These are phyloP conservation scores for Scedosporium minutisporum DNA, from an alignment of 2,329 filamentous ascomycete genomes.

Conservation along the genomic window DNA sequence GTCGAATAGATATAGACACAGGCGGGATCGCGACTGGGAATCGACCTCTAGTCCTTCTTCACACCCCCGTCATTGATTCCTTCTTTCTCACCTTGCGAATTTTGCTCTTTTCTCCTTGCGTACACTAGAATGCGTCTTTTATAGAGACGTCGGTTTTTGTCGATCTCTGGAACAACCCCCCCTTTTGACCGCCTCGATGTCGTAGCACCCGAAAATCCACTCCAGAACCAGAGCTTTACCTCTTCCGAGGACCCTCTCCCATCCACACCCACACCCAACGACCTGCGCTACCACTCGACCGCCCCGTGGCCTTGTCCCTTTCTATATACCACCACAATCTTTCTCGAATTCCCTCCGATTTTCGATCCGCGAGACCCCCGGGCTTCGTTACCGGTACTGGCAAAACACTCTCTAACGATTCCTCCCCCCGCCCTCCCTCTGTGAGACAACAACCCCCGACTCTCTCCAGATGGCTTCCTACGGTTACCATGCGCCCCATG, in stretches of 20 bases:
- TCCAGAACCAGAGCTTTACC: conserved; percentile 1
- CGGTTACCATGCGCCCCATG: conserved; percentile 25
- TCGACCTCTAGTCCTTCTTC: no score
- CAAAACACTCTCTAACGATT: neutral
- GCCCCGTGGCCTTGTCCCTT: neutral
- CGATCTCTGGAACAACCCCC: neutral
- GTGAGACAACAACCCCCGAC: neutral
- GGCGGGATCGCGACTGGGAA: no score
- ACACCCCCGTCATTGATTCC: neutral
- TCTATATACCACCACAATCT: neutral
- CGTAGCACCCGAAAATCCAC: conserved; percentile 1
- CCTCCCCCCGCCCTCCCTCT: neutral
- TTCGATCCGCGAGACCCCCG: neutral
- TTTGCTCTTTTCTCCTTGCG: neutral
- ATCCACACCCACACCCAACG: neutral
- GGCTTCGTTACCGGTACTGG: neutral
- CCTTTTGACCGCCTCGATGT: conserved; percentile 4
- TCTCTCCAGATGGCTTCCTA: conserved; percentile 27
- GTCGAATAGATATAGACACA: no score
- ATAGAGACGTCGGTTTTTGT: neutral
- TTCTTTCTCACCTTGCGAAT: neutral
- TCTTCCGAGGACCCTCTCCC: neutral
- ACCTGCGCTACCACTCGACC: neutral
- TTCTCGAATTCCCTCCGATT: neutral
- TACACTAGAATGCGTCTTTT: neutral